These are phyloP conservation scores for Chimonanthus salicifolius DNA, from an alignment of 164 flowering plant species.

Conservation along the genomic window DNA sequence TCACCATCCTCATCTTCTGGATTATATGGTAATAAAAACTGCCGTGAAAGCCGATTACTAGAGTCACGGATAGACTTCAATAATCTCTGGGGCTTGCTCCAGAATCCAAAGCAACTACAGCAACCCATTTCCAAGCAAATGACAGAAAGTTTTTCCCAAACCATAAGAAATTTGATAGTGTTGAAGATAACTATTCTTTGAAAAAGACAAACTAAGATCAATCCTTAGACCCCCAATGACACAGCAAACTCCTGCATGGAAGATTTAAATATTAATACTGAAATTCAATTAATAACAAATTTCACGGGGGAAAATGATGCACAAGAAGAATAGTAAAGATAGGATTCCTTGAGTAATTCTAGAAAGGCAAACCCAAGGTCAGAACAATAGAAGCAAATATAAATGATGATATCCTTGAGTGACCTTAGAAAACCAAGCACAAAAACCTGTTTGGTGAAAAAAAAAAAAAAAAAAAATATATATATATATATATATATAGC, in stretches of 20 bases:
- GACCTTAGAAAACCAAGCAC: too few species aligned
- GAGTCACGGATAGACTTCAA: conserved; percentile 9
- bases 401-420: too few species aligned
- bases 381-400: too few species aligned
- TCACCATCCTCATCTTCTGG: conserved; percentile 11
- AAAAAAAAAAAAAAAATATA: too few species aligned
- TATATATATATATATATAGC: too few species aligned
- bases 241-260: conserved; percentile 2
- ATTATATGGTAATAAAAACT: conserved; percentile 24
- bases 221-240: conserved; percentile 14
- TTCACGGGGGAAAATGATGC: neutral
- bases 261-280: neutral
- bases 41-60: conserved; percentile 20
- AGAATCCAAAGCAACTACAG: conserved; percentile 18
- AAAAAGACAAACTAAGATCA: neutral
- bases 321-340: neutral
- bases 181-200: neutral
- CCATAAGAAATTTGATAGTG: conserved; percentile 16
- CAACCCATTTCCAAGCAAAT: conserved; percentile 22
- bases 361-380: neutral
- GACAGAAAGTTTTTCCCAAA: conserved; percentile 29
- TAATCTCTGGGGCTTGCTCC: conserved; percentile 12
- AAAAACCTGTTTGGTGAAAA: too few species aligned
- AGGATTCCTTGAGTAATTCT: neutral
- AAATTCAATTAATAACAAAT: neutral